Evolutionary conservation across 805 yeast species (phyloP).

Genomic region (Saturnispora hagleri): DNA sequence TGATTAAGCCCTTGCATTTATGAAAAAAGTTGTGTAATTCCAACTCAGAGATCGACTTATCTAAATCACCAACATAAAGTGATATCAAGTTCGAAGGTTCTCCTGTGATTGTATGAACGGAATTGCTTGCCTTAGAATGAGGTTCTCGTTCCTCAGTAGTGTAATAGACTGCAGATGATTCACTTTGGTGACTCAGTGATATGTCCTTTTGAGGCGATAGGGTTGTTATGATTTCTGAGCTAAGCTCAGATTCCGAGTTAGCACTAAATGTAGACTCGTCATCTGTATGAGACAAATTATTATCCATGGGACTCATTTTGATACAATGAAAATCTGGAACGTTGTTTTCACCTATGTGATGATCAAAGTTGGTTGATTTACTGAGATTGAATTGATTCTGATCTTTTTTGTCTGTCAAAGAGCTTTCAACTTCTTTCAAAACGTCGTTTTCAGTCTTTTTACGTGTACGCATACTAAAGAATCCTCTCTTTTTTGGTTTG

Average conservation of each 20-base stretch:
- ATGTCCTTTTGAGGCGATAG: background rate
- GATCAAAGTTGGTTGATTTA: background rate
- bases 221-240: constrained; percentile 8
- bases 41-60: constrained; percentile 40
- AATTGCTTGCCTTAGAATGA: background rate
- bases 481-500: constrained; percentile 2
- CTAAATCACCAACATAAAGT: constrained; percentile 58
- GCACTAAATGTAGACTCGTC: background rate
- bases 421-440: constrained; percentile 10
- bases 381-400: background rate
- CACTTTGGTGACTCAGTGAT: background rate
- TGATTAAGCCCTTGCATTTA: constrained; percentile 36
- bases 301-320: constrained; percentile 3
- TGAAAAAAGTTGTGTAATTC: constrained; percentile 36
- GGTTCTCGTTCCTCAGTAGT: background rate
- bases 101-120: constrained; percentile 1
- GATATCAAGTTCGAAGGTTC: constrained; percentile 19
- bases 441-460: background rate
- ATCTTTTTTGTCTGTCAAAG: constrained; percentile 4
- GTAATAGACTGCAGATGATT: background rate
- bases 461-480: constrained; percentile 7
- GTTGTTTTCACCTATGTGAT: background rate
- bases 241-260: constrained; percentile 7
- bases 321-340: background rate
- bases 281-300: background rate